Evolutionary conservation across 805 yeast genomes (phyloP), one percentile per base, ranked within the genome.

Genomic region (Sungouiozyma ichnusensis): DNA sequence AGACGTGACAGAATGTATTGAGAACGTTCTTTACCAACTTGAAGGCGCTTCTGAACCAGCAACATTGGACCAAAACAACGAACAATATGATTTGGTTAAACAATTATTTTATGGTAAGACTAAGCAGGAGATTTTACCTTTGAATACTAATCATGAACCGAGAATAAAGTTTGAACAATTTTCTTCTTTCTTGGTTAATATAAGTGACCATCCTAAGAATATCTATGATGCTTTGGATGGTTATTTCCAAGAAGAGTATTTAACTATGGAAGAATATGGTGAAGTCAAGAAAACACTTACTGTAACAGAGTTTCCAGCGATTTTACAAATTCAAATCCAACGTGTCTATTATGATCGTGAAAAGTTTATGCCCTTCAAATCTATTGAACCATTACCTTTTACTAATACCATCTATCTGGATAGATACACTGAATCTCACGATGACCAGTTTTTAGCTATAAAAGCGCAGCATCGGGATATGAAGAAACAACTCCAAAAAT

Each of bases 1-100:
- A 60, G 98, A 92, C 66, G 97, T 92, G 16, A 87, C 97, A 0
- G 98, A 92, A 58, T 90, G 97, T 61, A 87, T 90, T 54, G 94
- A 88, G 42, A 92, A 92, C 59, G 97, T 92, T 6, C 69, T 88
- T 13, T 84, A 81, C 48, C 97, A 90, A 59, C 66, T 92, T 32
- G 97, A 90, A 57, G 85, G 94, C 19, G 94, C 95, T 0, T 70
- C 84, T 44, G 77, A 73, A 39, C 94, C 95, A 0, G 69, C 68
- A 14, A 60, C 61, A 1, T 55, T 81, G 37, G 94, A 83, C 39
- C 72, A 64, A 1, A 88, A 87, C 52, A 73, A 77, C 17, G 97
- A 90, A 58, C 97, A 90, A 55, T 62, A 72, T 41, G 98, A 92
- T 60, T 58, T 85, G 20, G 72, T 92, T 35, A 90, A 88, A 53